phyloP scores from a whole-genome alignment of 2,329 filamentous ascomycete species.

The Colletotrichum horii region DNA sequence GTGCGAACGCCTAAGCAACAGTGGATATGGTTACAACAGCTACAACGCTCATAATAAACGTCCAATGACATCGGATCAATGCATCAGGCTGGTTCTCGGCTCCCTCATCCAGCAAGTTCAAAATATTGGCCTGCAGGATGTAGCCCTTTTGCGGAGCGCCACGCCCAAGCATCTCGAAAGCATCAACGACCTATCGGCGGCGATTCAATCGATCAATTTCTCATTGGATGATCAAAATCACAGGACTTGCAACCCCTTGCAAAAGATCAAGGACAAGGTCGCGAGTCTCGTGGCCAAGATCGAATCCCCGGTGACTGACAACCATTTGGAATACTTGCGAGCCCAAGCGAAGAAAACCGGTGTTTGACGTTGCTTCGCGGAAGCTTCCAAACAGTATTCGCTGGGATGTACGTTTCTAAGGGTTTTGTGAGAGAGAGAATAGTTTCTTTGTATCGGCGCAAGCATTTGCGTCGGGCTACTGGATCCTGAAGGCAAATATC shows the following conservation, averaged over 20 bases:
- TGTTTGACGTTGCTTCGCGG: neutral
- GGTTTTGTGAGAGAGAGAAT: neutral
- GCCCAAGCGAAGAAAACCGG: neutral
- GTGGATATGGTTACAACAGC: neutral
- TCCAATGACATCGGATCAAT: neutral
- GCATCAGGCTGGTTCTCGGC: neutral
- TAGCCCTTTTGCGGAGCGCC: neutral
- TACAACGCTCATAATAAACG: neutral
- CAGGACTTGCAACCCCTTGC: neutral
- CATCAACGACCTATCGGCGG: neutral
- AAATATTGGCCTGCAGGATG: neutral
- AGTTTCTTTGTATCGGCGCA: neutral
- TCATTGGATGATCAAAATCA: neutral
- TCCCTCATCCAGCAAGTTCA: neutral
- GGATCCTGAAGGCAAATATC: neutral
- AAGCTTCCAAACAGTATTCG: neutral
- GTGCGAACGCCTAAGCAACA: neutral
- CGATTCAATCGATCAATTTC: rapidly evolving
- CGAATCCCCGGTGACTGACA: neutral
- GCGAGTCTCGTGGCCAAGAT: neutral
- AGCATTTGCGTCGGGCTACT: too few species aligned
- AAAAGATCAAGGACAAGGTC: neutral
- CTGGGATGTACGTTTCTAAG: neutral
- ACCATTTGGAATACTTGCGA: neutral
- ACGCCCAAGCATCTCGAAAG: neutral